Conservation (phyloP, 768 basidiomycete species). For the Tulasnella sp. region DNA sequence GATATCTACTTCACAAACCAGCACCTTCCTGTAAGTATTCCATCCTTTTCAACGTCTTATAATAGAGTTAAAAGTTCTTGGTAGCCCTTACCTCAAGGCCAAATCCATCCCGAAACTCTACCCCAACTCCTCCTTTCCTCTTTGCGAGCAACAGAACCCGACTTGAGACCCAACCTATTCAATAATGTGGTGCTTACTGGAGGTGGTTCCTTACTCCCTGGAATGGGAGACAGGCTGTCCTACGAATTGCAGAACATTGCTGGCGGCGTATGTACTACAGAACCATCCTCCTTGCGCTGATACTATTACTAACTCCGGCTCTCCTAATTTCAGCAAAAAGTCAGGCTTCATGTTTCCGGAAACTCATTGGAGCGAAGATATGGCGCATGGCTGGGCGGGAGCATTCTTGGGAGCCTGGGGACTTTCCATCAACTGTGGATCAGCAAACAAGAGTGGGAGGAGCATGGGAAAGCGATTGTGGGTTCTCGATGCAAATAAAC, state of each 20-base stretch:
- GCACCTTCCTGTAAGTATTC: conserved; percentile 22
- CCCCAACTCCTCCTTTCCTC: conserved; percentile 67
- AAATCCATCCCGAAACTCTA: conserved; percentile 34
- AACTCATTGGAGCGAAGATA: conserved; percentile 84
- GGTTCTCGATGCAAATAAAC: no score
- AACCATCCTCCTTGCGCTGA: not conserved
- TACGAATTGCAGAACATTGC: conserved; percentile 65
- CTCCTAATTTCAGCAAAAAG: conserved; percentile 35
- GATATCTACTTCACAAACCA: conserved; percentile 84
- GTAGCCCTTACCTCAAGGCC: conserved; percentile 1
- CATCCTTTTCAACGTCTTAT: not conserved
- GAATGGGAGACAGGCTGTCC: conserved; percentile 73
- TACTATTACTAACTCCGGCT: not conserved
- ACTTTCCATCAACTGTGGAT: conserved; percentile 99
- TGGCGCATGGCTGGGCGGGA: conserved; percentile 92
- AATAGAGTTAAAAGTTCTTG: not conserved
- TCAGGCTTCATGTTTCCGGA: conserved; percentile 87
- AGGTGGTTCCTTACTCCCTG: conserved; percentile 77
- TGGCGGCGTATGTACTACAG: conserved; percentile 52
- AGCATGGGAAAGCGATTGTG: no score
- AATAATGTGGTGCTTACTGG: conserved; percentile 95
- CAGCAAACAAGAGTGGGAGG: conserved; percentile 87
- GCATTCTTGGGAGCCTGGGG: conserved; percentile 86
- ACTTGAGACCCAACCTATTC: conserved; percentile 80
- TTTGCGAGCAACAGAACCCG: conserved; percentile 78